Base-by-base conservation (phyloP, 352 stramenopile genomes). In the Aphanomyces astaci region DNA sequence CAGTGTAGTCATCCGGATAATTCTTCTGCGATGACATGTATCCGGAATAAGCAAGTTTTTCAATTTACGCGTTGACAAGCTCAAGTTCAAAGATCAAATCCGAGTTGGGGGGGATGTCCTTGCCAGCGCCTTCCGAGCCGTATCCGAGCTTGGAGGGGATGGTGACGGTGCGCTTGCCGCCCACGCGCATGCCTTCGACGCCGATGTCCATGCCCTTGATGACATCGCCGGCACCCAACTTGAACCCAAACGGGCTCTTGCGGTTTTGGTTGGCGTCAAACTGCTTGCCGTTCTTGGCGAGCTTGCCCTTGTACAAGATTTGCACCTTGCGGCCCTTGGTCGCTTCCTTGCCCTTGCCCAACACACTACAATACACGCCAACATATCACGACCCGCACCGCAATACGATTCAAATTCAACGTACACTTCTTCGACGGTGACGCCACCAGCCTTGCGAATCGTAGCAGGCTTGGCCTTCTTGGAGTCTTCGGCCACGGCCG, bases 141-240 rank as follows among this genome's bases (percentile, higher is more conserved):
- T 99, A 99, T 54, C 93, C 96, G 69, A 97, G 95, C 77, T 98
- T 90, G 43, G 78, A 81, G 28, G 94, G 93, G 63, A 98, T 98
- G 15, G 80, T 78, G 54, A 99, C 91, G 28, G 86, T 96, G 52
- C 96, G 94, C 82, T 99, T 95, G 70, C 86, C 87, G 31, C 87
- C 87, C 1, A 86, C 64, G 32, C 84, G 83, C 84, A 95, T 95
- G 68, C 85, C 87, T 52, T 92, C 81, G 17, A 99, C 96, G 45
- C 94, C 87, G 69, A 97, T 89, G 75, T 98, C 95, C 92, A 96
- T 98, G 70, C 94, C 94, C 72, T 96, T 95, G 76, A 98, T 98
- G 31, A 98, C 94, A 59, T 97, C 81, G 43, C 87, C 87, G 28
- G 91, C 81, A 56, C 87, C 85, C 56, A 92, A 84, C 43, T 82